Evolutionary conservation across 1,284 basidiomycete species (phyloP).

Genomic region (Trametes pubescens): DNA sequence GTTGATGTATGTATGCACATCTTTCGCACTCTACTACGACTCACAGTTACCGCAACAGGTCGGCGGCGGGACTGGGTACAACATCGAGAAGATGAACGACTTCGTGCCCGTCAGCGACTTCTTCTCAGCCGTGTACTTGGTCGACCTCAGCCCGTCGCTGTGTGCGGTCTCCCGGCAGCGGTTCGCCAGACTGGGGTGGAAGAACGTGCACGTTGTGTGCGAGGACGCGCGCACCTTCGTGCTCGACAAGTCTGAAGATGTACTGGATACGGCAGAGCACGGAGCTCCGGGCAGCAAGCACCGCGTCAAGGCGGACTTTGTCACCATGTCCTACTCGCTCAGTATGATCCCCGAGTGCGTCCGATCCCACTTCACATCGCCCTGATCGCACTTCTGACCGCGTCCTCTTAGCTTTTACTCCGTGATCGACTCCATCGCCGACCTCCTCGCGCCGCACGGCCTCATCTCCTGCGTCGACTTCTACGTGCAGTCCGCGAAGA

Average conservation of each 20-base stretch:
- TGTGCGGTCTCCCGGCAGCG: conserved; percentile 31
- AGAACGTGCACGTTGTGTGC: conserved; percentile 34
- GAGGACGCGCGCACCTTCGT: conserved; percentile 34
- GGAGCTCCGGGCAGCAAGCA: conserved; percentile 12
- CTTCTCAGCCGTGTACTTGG: conserved; percentile 33
- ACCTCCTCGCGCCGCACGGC: conserved; percentile 32
- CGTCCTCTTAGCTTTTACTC: conserved; percentile 32
- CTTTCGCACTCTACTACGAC: neutral
- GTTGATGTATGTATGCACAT: conserved; percentile 26
- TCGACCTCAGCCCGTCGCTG: conserved; percentile 34
- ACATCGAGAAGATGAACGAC: conserved; percentile 35
- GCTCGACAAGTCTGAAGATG: conserved; percentile 2
- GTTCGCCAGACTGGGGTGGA: conserved; percentile 32
- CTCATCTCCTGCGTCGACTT: conserved; percentile 36
- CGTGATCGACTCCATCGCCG: conserved; percentile 33
- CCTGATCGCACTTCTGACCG: neutral
- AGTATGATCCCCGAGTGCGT: conserved; percentile 37
- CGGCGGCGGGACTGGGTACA: conserved; percentile 34
- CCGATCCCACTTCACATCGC: too few species aligned
- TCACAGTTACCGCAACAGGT: conserved; percentile 13
- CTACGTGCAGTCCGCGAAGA: conserved; percentile 34
- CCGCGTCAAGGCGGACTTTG: conserved; percentile 27
- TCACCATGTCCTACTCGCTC: conserved; percentile 35
- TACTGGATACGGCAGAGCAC: conserved; percentile 3
- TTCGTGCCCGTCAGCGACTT: conserved; percentile 30